phyloP scores from a whole-genome alignment of 352 stramenopile species.

The Phytopythium oedochilum region DNA sequence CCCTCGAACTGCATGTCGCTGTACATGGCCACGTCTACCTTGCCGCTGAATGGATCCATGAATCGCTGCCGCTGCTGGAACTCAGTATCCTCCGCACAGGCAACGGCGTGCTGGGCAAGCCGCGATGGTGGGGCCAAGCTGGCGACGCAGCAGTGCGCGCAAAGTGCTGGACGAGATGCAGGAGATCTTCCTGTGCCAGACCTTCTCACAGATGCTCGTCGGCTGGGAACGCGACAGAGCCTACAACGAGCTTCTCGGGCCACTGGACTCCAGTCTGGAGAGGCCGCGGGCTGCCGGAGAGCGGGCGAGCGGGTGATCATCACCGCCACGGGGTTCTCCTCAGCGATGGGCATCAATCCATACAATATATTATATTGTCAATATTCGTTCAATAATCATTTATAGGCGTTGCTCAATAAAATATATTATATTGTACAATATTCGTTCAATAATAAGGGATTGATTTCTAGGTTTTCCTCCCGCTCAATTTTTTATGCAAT shows the following conservation, averaged over 20 bases:
- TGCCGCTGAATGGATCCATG: constrained; percentile 42
- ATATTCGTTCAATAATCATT: too few relatives aligned
- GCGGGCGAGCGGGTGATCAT: constrained; percentile 33
- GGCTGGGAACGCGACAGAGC: constrained; percentile 6
- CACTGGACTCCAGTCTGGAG: constrained; percentile 3
- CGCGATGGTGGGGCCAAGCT: constrained; percentile 33
- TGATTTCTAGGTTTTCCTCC: too few relatives aligned
- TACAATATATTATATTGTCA: too few relatives aligned
- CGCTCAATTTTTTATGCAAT: too few relatives aligned
- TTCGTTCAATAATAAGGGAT: too few relatives aligned
- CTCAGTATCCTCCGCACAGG: constrained; percentile 24
- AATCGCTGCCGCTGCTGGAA: constrained; percentile 33
- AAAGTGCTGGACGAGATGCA: constrained; percentile 32
- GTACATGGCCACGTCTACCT: constrained; percentile 44
- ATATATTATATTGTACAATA: too few relatives aligned
- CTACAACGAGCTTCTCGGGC: constrained; percentile 3
- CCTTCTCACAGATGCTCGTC: constrained; percentile 17
- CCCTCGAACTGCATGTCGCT: constrained; percentile 31
- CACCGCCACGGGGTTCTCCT: constrained; percentile 39
- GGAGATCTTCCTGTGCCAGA: constrained; percentile 14
- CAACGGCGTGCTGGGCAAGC: constrained; percentile 36
- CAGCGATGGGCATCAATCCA: too few relatives aligned
- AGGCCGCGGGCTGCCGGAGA: not conserved
- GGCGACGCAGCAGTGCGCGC: constrained; percentile 15
- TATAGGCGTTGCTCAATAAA: too few relatives aligned